These are phyloP conservation scores for Aurifilum marmelostoma DNA, from an alignment of 2,329 filamentous ascomycete genomes.

Conservation along the genomic window DNA sequence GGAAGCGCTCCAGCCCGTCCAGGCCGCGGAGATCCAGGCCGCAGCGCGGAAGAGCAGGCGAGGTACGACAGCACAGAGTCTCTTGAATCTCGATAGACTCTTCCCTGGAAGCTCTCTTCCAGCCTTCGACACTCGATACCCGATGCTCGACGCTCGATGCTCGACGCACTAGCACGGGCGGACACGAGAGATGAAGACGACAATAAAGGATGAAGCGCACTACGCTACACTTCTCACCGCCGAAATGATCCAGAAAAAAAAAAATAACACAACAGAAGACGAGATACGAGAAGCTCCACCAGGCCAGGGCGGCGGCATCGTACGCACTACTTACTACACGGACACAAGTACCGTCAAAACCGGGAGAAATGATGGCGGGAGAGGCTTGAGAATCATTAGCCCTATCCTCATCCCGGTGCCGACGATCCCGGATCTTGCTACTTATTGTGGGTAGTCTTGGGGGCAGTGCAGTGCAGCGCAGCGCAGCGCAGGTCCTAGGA, in stretches of 20 bases:
- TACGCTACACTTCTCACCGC: neutral
- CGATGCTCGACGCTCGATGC: no score
- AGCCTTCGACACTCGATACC: neutral
- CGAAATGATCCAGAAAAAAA: neutral
- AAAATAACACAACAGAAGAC: neutral
- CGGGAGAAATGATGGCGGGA: neutral
- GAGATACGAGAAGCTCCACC: neutral
- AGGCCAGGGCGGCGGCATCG: neutral
- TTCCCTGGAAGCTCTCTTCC: neutral
- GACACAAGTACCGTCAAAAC: neutral
- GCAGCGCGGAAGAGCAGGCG: neutral
- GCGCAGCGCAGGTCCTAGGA: neutral
- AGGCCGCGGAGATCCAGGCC: conserved; percentile 6
- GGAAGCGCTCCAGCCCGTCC: conserved; percentile 6
- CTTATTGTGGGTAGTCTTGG: neutral
- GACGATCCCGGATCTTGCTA: neutral
- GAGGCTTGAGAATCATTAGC: neutral
- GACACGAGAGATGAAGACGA: neutral
- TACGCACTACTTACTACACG: no score
- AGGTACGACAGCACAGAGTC: neutral
- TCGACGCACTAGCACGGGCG: neutral
- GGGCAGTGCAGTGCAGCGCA: neutral
- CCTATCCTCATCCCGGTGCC: neutral
- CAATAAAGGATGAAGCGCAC: neutral
- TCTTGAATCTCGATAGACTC: neutral